Base-by-base conservation (phyloP, 2,329 filamentous ascomycete genomes). In the Botrytis squamosa region DNA sequence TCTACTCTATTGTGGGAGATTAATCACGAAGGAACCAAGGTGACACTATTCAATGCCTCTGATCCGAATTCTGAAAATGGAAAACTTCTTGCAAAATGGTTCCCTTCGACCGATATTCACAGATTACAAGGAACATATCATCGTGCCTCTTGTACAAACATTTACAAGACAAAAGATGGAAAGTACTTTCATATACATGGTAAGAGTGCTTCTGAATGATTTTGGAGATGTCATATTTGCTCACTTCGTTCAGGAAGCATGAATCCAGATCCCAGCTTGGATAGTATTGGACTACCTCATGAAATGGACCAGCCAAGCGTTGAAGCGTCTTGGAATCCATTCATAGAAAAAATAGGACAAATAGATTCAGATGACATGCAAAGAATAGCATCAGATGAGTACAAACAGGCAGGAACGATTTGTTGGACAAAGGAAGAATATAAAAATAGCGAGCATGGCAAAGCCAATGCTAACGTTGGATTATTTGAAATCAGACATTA, bases 391-490 rank as follows among this genome's bases (percentile, higher is more conserved):
- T 57, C 52, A 18, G 52, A 57, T 29, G n/a, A 57, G n/a, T 57
- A 57, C n/a, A 57, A 57, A 57, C 52, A 57, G 7, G 52, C 52
- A 29, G 52, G 52, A 18, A 57, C 52, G 14, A 57, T 57, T 29
- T 57, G 52, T 57, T 57, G 52, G 52, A 57, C 52, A 5, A 66
- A 42, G 4, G 73, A 75, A 12, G 75, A 75, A 42, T 78, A 81
- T 74, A 77, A 77, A 12, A 77, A 80, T 12, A 82, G 80, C 29
- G 82, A 83, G 59, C 83, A 85, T 59, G 84, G 84, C 5, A 82
- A 82, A 72, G 83, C 84, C 12, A 85, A 84, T 74, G 80, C 81
- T 0, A 80, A 84, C 40, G 79, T 84, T 2, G 83, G 82, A 4
- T 79, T 85, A 1, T 85, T 82, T 75, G 82, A 85, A 55, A 79